Evolutionary conservation across 2,329 filamentous ascomycete species (phyloP).

Genomic region (Trichoderma atroviride): DNA sequence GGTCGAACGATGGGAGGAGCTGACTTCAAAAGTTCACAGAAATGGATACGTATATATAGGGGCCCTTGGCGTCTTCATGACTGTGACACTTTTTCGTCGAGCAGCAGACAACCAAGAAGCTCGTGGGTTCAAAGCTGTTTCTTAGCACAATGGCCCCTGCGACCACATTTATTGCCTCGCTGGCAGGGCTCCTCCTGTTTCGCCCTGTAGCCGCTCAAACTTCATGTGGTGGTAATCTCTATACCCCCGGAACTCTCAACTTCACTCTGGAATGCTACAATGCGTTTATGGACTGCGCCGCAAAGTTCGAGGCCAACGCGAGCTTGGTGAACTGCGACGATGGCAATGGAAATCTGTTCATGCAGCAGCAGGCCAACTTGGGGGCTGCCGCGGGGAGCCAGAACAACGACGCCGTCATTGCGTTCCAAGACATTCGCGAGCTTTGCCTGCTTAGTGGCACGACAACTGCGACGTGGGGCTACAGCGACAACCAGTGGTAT

Average conservation of each 20-base stretch:
- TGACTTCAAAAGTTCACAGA: not conserved
- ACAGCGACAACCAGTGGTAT: slow-evolving; percentile 28
- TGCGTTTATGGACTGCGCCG: not conserved
- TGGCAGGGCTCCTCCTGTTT: slow-evolving; percentile 17
- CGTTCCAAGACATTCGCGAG: slow-evolving; percentile 24
- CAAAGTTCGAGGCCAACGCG: not conserved
- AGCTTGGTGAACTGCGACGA: slow-evolving; percentile 21
- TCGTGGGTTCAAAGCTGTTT: not conserved
- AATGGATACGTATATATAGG: not conserved
- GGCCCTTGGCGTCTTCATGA: not conserved
- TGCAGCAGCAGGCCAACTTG: slow-evolving; percentile 26
- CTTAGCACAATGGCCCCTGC: slow-evolving; percentile 4
- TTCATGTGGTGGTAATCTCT: slow-evolving; percentile 23
- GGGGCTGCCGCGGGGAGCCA: not conserved
- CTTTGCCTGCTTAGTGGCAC: slow-evolving; percentile 26
- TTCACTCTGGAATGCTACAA: slow-evolving; percentile 12
- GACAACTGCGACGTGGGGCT: slow-evolving; percentile 26
- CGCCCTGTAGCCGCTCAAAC: slow-evolving; percentile 21
- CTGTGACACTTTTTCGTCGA: not conserved
- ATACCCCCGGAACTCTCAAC: slow-evolving; percentile 23
- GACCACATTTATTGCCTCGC: not conserved
- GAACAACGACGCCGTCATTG: slow-evolving; percentile 23
- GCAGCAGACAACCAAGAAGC: not conserved
- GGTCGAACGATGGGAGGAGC: not conserved
- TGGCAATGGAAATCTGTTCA: slow-evolving; percentile 23